These are phyloP conservation scores for Pisolithus albus DNA, from an alignment of 768 basidiomycete genomes.

Conservation along the genomic window DNA sequence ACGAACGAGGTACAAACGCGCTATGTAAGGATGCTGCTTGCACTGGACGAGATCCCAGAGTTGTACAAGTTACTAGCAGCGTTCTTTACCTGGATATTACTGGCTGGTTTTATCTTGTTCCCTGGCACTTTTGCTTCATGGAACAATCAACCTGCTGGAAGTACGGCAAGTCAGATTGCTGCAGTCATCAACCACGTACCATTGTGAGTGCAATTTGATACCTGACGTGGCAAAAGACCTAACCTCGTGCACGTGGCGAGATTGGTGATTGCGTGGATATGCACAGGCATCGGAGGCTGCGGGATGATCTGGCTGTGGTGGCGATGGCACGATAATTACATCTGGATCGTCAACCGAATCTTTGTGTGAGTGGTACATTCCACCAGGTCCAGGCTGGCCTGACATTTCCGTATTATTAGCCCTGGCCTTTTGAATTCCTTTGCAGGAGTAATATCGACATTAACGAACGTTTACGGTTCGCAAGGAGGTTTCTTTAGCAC, in stretches of 20 bases:
- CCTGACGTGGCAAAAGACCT: not conserved
- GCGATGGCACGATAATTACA: conserved; percentile 51
- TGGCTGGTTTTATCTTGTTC: conserved; percentile 57
- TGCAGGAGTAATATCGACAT: conserved; percentile 49
- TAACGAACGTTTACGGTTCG: conserved; percentile 44
- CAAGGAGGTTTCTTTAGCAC: conserved; percentile 41
- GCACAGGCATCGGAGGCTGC: conserved; percentile 43
- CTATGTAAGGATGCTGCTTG: conserved; percentile 58
- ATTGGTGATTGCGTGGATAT: conserved; percentile 47
- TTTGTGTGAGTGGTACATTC: conserved; percentile 39
- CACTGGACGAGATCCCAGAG: conserved; percentile 49
- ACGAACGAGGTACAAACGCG: conserved; percentile 29
- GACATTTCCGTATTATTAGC: conserved; percentile 23
- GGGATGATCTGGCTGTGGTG: conserved; percentile 59
- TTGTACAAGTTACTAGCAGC: conserved; percentile 44
- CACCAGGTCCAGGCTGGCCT: not conserved
- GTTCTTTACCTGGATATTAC: conserved; percentile 58
- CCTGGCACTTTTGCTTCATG: conserved; percentile 55
- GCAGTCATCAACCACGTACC: conserved; percentile 36
- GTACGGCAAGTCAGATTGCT: conserved; percentile 29
- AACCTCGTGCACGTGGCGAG: conserved; percentile 21
- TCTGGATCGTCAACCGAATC: conserved; percentile 52
- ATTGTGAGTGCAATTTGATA: conserved; percentile 31
- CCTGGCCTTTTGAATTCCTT: conserved; percentile 53
- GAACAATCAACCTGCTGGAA: conserved; percentile 17